Conservation (phyloP, 805 yeast genomes). For the Blastobotrys muscicola region DNA sequence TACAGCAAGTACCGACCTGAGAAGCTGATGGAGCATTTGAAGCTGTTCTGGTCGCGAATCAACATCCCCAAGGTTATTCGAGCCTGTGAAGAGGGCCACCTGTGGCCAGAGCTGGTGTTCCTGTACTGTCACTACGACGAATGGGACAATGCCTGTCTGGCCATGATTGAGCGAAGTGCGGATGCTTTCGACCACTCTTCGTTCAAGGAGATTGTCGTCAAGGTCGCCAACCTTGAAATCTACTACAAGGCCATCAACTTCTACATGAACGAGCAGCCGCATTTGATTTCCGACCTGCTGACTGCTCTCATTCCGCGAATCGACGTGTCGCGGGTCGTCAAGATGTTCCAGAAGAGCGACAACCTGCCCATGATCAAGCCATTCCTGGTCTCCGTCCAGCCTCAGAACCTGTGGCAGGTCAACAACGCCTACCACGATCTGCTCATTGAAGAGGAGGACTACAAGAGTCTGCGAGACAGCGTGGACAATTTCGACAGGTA, state of each 20-base stretch:
- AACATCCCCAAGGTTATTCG: constrained; percentile 95
- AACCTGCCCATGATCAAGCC: constrained; percentile 94
- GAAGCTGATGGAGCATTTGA: constrained; percentile 90
- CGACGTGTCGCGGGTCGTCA: constrained; percentile 89
- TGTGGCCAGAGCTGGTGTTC: constrained; percentile 95
- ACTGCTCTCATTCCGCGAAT: constrained; percentile 78
- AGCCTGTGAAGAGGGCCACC: constrained; percentile 87
- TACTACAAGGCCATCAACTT: constrained; percentile 96
- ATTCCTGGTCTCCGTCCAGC: constrained; percentile 83
- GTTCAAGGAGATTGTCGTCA: constrained; percentile 89
- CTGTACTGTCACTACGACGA: constrained; percentile 97
- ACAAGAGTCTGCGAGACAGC: constrained; percentile 77
- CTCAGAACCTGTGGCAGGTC: constrained; percentile 82
- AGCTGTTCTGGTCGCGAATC: constrained; percentile 95
- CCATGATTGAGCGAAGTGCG: constrained; percentile 92
- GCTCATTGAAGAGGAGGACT: constrained; percentile 92
- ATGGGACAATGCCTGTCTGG: constrained; percentile 96
- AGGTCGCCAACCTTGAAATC: constrained; percentile 92
- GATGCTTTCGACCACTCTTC: constrained; percentile 88
- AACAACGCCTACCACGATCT: constrained; percentile 93
- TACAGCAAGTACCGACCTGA: constrained; percentile 87
- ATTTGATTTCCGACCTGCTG: constrained; percentile 76
- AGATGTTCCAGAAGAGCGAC: constrained; percentile 90
- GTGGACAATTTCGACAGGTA: constrained; percentile 86
- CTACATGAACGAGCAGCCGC: constrained; percentile 86